These are phyloP conservation scores for Articulospora tetracladia DNA, from an alignment of 495 filamentous ascomycete species.

Conservation along the genomic window DNA sequence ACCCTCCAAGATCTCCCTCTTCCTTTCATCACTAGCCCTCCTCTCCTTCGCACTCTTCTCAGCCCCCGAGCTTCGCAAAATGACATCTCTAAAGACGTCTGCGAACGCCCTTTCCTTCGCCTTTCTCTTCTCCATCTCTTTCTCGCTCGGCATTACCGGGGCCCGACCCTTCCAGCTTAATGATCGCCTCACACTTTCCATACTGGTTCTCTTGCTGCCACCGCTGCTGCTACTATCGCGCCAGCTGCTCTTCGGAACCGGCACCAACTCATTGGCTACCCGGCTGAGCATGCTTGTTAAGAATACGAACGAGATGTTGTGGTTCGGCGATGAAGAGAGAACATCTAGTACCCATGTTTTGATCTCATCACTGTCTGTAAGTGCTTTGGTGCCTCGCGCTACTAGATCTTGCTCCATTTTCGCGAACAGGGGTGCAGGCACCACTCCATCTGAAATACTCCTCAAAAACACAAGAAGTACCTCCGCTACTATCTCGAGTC, in stretches of 20 bases:
- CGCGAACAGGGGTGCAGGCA: conserved; percentile 65
- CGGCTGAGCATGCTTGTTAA: conserved; percentile 69
- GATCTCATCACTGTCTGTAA: conserved; percentile 55
- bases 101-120: conserved; percentile 40
- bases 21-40: conserved; percentile 28
- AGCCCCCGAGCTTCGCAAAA: conserved; percentile 38
- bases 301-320: conserved; percentile 84
- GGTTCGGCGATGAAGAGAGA: conserved; percentile 64
- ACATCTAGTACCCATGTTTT: conserved; percentile 68
- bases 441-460: conserved; percentile 70
- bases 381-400: conserved; percentile 38
- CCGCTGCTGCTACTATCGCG: conserved; percentile 11
- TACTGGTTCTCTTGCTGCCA: conserved; percentile 31
- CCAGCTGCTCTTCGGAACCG: conserved; percentile 30
- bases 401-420: conserved; percentile 60
- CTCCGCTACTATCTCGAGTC: conserved; percentile 65
- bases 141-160: conserved; percentile 28
- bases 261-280: conserved; percentile 42
- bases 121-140: conserved; percentile 28
- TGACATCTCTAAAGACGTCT: conserved; percentile 39
- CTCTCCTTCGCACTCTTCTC: conserved; percentile 38
- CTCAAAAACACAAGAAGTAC: conserved; percentile 66
- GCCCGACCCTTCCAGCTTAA: conserved; percentile 27
- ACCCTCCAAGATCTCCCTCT: conserved; percentile 40
- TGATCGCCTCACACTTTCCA: conserved; percentile 36